phyloP scores from a whole-genome alignment of 805 yeast species.

The Pichia rugopelliculosa region DNA sequence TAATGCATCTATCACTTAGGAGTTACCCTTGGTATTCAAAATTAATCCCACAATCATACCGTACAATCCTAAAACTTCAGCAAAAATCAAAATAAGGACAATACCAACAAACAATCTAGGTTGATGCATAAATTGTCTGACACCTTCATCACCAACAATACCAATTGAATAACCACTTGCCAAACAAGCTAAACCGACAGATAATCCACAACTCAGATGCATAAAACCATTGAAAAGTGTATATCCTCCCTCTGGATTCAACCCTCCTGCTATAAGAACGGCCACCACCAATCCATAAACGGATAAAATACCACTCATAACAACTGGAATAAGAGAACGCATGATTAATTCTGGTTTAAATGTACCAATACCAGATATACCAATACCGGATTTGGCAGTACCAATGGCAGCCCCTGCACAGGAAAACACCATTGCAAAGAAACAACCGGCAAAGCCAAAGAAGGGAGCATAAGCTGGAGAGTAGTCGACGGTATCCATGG shows the following conservation, averaged over 20 bases:
- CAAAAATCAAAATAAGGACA: constrained; percentile 96
- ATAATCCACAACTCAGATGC: constrained; percentile 96
- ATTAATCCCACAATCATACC: constrained; percentile 97
- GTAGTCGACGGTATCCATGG: not conserved
- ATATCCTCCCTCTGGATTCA: constrained; percentile 70
- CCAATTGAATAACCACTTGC: constrained; percentile 99
- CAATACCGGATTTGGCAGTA: constrained; percentile 98
- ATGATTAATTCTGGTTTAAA: constrained; percentile 94
- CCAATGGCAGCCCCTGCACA: constrained; percentile 99
- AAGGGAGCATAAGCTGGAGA: constrained; percentile 82
- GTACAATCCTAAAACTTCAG: constrained; percentile 95
- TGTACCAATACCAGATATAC: constrained; percentile 97
- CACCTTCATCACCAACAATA: constrained; percentile 99
- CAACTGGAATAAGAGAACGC: constrained; percentile 90
- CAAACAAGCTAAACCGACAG: constrained; percentile 94
- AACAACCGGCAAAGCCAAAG: constrained; percentile 99
- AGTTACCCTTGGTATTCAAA: constrained; percentile 95
- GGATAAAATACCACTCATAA: constrained; percentile 99
- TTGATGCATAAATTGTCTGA: constrained; percentile 96
- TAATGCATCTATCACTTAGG: constrained; percentile 28
- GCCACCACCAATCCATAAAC: constrained; percentile 96
- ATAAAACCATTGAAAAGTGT: constrained; percentile 92
- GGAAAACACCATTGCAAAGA: constrained; percentile 97
- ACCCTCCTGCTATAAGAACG: constrained; percentile 84
- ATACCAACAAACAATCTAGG: constrained; percentile 98